Base-by-base conservation (phyloP, 2,329 filamentous ascomycete species). In the Helminthosporium solani region DNA sequence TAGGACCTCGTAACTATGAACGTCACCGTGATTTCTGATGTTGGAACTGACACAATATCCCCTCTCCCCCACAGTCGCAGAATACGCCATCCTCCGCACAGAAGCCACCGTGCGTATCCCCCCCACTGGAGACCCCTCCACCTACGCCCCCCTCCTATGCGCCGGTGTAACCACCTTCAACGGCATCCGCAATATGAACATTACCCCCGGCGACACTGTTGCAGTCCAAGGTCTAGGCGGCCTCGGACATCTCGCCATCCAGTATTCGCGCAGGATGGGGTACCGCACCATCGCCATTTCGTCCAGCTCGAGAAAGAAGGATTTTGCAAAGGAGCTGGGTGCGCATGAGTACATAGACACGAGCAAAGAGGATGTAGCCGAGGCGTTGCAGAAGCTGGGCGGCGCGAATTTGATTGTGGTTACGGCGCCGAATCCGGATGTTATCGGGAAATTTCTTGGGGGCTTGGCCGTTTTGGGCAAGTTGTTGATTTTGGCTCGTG, bases 321-420 rank as follows among this genome's bases (percentile, higher is more conserved):
- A 75, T 39, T 78, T 80, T 53, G 80, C 78, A 0, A 70, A 71
- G 35, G 55, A 80, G 52, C 69, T 84, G 8, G 81, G 81, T 6
- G 81, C 81, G 0, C 76, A 75, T 45, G 78, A 81, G 41, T 83
- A 80, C 58, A 74, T 83, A 43, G 75, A 80, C 53, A 72, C 79
- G 52, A 76, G 74, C 53, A 72, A 73, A 31, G 71, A 75, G 20
- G 78, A 84, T 35, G 67, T 75, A 0, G 72, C 67, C 1, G 67
- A 71, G 37, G 75, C 75, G 45, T 72, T 86, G 27, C 70, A 71
- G 67, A 76, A 76, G 53, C 67, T 86, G 16, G 84, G 84, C 14
- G 84, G 84, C 20, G 85, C 84, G 0, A 73, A 75, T 2, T 67
- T 85, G 41, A 79, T 87, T 46, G 75, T 86, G 3, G 73, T 80